Evolutionary conservation across 352 stramenopile species (phyloP), one percentile per base, ranked within the genome.

Genomic region (Globisporangium rhizosaccharum): DNA sequence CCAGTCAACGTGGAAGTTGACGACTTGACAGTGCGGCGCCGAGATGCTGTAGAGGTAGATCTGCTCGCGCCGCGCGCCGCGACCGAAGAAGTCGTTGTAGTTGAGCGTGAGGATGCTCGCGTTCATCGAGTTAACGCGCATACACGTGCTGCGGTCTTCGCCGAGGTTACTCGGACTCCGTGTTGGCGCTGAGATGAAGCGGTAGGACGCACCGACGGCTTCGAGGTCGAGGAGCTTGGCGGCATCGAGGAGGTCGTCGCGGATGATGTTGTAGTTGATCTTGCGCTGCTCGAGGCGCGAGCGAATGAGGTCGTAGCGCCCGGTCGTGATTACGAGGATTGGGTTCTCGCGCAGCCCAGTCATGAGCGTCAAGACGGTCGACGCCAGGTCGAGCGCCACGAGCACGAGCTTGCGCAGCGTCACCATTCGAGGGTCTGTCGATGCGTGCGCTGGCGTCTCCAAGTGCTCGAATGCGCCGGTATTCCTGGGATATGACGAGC

Each of bases 51-150:
- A 67, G 25, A 79, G 62, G 51, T 69, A 76, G 18, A 61, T 59
- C 44, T 76, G 67, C 1, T 62, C 59, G 5, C 71, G 60, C 0
- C 73, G 66, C 61, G 71, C 59, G 25, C 66, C 66, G 18, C 50
- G 62, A 1, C 71, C 73, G 63, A 70, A 79, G 28, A 71, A 70
- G 53, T 82, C 71, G 56, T 82, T 61, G 28, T 72, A 82, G 44
- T 78, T 65, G 28, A 76, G 48, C 25, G 63, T 59, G 7, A 64
- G 51, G 28, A 68, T 52, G 11, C 61, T 72, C 41, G 68, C 63
- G 49, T 76, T 79, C 33, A 82, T 77, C 11, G 62, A 63, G 53
- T 77, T 79, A 6, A 82, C 70, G 7, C 70, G 70, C 51, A 77
- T 17, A 37, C 70, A 82, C 2, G 67, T 75, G 61, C 71, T 82